phyloP scores from a whole-genome alignment of 441 rosid genomes.

The Iberis amara region DNA sequence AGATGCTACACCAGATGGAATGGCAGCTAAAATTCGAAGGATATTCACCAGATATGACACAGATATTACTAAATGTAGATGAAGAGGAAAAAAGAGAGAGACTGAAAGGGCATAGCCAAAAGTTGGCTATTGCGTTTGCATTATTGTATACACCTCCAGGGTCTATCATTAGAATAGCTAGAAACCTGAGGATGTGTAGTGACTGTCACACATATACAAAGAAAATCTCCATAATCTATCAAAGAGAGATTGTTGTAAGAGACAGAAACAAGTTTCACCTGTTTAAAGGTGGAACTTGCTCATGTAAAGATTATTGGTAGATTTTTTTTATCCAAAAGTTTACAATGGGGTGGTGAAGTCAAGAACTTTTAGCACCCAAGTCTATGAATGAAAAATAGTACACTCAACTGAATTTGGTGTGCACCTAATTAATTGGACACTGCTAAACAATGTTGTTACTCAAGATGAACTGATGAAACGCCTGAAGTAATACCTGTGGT shows the following conservation, averaged over 20 bases:
- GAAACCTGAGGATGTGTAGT: slow-evolving; percentile 71
- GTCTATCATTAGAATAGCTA: slow-evolving; percentile 46
- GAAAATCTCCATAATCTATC: slow-evolving; percentile 47
- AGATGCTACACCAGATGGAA: slow-evolving; percentile 67
- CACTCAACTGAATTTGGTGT: slow-evolving; percentile 31
- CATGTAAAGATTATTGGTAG: slow-evolving; percentile 83
- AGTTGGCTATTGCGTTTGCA: slow-evolving; percentile 76
- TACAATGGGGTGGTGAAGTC: slow-evolving; percentile 28
- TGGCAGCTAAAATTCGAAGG: slow-evolving; percentile 62
- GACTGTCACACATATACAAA: slow-evolving; percentile 77
- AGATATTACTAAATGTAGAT: slow-evolving; percentile 49
- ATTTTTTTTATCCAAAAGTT: slow-evolving; percentile 20
- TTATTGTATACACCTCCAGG: slow-evolving; percentile 45
- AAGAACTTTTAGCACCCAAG: slow-evolving; percentile 28
- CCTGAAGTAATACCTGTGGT: slow-evolving; percentile 44
- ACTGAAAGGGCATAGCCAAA: slow-evolving; percentile 70
- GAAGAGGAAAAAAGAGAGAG: slow-evolving; percentile 68
- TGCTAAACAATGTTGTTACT: slow-evolving; percentile 32
- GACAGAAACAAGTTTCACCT: slow-evolving; percentile 67
- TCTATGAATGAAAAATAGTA: slow-evolving; percentile 28
- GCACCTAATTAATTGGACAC: slow-evolving; percentile 24
- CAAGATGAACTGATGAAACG: slow-evolving; percentile 51
- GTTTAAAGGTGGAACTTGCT: slow-evolving; percentile 71
- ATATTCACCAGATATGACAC: slow-evolving; percentile 47
- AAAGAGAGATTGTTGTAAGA: slow-evolving; percentile 58